A percentile compares a stretch with the other conserved stretches of the same genome.
phyloP scores from a whole-genome alignment of 768 basidiomycete species.

The Leccinum longicurvipes region DNA sequence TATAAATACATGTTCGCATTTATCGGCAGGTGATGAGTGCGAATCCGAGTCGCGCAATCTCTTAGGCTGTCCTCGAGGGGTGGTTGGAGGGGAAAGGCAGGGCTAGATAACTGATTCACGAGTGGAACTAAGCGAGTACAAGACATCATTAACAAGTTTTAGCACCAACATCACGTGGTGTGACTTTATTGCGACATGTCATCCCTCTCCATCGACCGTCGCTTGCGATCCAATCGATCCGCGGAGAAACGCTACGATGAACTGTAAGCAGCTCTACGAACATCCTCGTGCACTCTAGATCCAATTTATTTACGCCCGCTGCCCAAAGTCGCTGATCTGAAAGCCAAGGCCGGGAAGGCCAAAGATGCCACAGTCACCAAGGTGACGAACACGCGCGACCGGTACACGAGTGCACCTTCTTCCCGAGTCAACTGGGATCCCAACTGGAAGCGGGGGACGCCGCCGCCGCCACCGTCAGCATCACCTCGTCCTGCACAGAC shows the following conservation, averaged over 20 bases:
- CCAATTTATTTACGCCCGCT: neutral
- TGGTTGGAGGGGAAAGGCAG: no score
- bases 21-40: no score
- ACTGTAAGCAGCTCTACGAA: conserved; percentile 22
- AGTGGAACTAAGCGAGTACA: no score
- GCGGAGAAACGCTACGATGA: conserved; percentile 17
- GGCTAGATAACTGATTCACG: no score
- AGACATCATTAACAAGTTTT: no score
- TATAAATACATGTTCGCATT: no score
- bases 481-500: conserved; percentile 3
- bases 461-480: conserved; percentile 36
- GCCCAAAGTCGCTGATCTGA: conserved; percentile 57
- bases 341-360: conserved; percentile 60
- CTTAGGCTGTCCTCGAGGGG: no score
- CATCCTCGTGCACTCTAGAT: neutral
- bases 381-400: conserved; percentile 53
- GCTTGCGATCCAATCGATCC: neutral
- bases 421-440: conserved; percentile 65
- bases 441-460: conserved; percentile 45
- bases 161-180: no score
- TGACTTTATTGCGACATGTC: no score
- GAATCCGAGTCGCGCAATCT: no score
- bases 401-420: conserved; percentile 51
- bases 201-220: neutral
- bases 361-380: conserved; percentile 54